Conservation (phyloP, 768 basidiomycete genomes). For the Pisolithus microcarpus region DNA sequence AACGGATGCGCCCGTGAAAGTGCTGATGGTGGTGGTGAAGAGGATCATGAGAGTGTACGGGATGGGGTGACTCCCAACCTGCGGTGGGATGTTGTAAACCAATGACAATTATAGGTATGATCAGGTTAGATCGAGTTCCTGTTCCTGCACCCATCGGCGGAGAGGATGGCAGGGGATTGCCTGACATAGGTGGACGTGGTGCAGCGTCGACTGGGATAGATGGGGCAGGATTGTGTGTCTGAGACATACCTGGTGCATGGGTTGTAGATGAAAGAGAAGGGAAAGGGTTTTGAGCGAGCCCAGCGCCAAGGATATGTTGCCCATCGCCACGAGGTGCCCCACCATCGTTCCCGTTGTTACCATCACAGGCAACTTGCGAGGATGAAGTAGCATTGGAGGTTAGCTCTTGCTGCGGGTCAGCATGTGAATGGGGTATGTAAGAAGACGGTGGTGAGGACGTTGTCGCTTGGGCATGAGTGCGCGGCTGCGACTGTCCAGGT, state of each 20-base stretch:
- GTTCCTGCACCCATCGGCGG: constrained; percentile 10
- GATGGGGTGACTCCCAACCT: constrained; percentile 28
- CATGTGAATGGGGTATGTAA: neutral
- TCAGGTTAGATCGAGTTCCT: constrained; percentile 35
- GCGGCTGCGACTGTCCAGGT: neutral
- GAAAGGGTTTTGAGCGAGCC: constrained; percentile 2
- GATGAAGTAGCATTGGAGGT: constrained; percentile 5
- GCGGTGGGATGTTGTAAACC: constrained; percentile 69
- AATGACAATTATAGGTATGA: constrained; percentile 79
- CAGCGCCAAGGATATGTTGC: constrained; percentile 14
- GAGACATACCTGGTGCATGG: constrained; percentile 10
- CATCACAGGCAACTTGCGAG: constrained; percentile 7
- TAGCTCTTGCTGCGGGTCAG: neutral
- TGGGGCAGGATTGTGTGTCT: constrained; percentile 6
- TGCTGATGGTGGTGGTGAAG: constrained; percentile 4
- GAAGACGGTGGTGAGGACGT: neutral
- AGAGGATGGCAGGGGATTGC: constrained; percentile 11
- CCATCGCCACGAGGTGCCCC: constrained; percentile 6
- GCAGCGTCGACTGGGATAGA: constrained; percentile 1
- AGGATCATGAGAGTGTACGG: constrained; percentile 8
- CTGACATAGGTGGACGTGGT: neutral
- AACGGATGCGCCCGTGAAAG: constrained; percentile 5
- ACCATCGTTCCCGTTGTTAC: constrained; percentile 18
- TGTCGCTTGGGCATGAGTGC: neutral
- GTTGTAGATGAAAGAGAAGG: constrained; percentile 7